A percentile compares a stretch with the other conserved stretches of the same genome.
These are phyloP conservation scores for Clavulina sp. DNA, from an alignment of 768 basidiomycete species.

Conservation along the genomic window DNA sequence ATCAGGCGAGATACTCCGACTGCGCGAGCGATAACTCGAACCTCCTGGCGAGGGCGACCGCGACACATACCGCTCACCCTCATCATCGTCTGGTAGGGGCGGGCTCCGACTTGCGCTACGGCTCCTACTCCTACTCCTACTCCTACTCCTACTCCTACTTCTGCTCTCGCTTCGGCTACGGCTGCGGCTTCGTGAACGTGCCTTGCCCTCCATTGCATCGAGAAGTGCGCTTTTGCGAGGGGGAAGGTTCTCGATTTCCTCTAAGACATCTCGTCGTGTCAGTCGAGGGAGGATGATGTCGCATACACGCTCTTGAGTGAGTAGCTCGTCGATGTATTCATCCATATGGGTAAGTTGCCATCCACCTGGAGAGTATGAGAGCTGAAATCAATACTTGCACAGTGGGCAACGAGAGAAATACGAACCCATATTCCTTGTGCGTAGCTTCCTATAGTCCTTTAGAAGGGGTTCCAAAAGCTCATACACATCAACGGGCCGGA, in stretches of 20 bases:
- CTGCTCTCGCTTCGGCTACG: slow-evolving; percentile 20
- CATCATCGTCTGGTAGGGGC: slow-evolving; percentile 10
- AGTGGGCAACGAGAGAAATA: slow-evolving; percentile 3
- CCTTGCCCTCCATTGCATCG: slow-evolving; percentile 64
- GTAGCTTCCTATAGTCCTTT: slow-evolving; percentile 84
- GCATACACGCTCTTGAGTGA: slow-evolving; percentile 83
- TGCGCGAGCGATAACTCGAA: slow-evolving; percentile 30
- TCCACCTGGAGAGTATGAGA: slow-evolving; percentile 36
- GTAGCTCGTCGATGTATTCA: slow-evolving; percentile 70
- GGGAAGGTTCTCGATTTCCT: slow-evolving; percentile 81
- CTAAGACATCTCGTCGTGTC: slow-evolving; percentile 66
- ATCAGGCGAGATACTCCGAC: slow-evolving; percentile 36
- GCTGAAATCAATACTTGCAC: neutral
- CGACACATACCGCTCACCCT: slow-evolving; percentile 41
- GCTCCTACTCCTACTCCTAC: slow-evolving; percentile 17
- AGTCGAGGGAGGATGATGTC: slow-evolving; percentile 91
- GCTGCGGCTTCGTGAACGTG: slow-evolving; percentile 19
- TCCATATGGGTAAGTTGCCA: slow-evolving; percentile 80
- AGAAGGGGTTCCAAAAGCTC: slow-evolving; percentile 86
- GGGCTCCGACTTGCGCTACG: slow-evolving; percentile 15
- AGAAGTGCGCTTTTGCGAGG: slow-evolving; percentile 75
- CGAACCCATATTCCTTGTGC: slow-evolving; percentile 63
- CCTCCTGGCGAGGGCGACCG: slow-evolving; percentile 39
- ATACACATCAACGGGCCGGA: slow-evolving; percentile 76
- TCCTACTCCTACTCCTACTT: slow-evolving; percentile 14